Evolutionary conservation across 2,329 filamentous ascomycete species (phyloP), one percentile per base, ranked within the genome.

Genomic region (Sporothrix dimorphospora): DNA sequence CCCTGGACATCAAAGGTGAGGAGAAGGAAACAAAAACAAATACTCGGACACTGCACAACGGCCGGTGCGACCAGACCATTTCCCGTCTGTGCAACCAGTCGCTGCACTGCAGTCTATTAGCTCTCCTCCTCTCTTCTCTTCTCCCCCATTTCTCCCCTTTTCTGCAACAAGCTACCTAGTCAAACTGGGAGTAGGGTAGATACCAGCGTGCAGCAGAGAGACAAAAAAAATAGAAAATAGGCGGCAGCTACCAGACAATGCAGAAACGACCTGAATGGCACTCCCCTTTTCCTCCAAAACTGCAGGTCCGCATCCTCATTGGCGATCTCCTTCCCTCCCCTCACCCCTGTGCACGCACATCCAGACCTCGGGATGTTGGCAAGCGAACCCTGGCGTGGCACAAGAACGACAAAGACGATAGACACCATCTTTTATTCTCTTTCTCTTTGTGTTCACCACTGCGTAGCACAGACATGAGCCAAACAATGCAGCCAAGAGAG

Each of bases 21-120:
- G 24, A 34, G 11, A 59, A 38, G 12, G 38, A 63, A 38, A 24
- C 1, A 16, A 12, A 45, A 42, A 38, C 5, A 42, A 63, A 42
- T 24, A 30, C 59, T 65, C 59, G 59, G 38, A 65, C 27, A 65
- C 59, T 65, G 65, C 65, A 67, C 45, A 51, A 67, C 65, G 65
- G 45, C 45, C 6, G 51, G 65, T 67, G 7, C 47, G 11, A 51
- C 65, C 8, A 38, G 42, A 16, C 65, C 45, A 34, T 38, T 67
- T 51, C 45, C 24, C 11, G 5, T n/a, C 45, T 51, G 65, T 67
- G 27, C 27, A 38, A 67, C 65, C 45, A 16, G 9, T 19, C 65
- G 5, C 12, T n/a, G 38, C 24, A 16, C 63, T 66, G 45, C 7
- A 66, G 14, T 27, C 42, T 27, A 49, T 34, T 24, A 34, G 21